These are phyloP conservation scores for Vaccinium corymbosum DNA, from an alignment of 148 eudicot species.

Conservation along the genomic window DNA sequence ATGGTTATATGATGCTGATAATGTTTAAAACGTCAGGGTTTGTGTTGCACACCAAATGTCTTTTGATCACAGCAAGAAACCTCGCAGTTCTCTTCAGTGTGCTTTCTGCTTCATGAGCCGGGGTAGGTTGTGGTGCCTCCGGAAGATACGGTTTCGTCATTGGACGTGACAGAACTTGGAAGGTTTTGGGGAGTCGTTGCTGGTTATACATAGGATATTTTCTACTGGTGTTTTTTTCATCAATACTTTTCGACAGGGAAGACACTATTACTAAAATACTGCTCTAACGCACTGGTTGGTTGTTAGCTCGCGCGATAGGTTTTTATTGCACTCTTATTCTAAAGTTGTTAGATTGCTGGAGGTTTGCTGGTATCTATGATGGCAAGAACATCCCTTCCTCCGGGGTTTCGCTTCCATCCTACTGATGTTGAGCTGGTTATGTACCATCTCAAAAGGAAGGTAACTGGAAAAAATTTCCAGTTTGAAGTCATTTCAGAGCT, in stretches of 20 bases:
- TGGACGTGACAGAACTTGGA: slow-evolving; percentile 28
- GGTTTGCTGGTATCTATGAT: not conserved
- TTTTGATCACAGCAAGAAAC: slow-evolving; percentile 30
- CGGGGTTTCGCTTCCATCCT: slow-evolving; percentile 77
- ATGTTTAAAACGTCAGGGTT: slow-evolving; percentile 25
- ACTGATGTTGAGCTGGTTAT: slow-evolving; percentile 65
- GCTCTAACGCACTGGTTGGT: not conserved
- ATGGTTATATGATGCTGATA: slow-evolving; percentile 9
- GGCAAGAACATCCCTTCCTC: slow-evolving; percentile 34
- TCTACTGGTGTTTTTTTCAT: not conserved
- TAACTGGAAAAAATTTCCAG: slow-evolving; percentile 35
- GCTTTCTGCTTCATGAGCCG: slow-evolving; percentile 35
- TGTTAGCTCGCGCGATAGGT: not conserved
- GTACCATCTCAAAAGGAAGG: slow-evolving; percentile 75
- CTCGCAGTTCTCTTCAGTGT: slow-evolving; percentile 30
- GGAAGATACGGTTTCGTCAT: slow-evolving; percentile 29
- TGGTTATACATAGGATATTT: not conserved
- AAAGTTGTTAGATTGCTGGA: not conserved
- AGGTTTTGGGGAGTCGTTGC: not conserved
- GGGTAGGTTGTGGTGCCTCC: slow-evolving; percentile 29
- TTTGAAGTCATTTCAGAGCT: slow-evolving; percentile 50
- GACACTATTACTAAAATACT: no score
- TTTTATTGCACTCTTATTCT: not conserved
- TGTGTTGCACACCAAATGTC: slow-evolving; percentile 39
- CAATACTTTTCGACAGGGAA: not conserved